A percentile compares a stretch with the other conserved stretches of the same genome.
phyloP scores from a whole-genome alignment of 2,329 filamentous ascomycete genomes.

The Berkeleyomyces rouxiae region DNA sequence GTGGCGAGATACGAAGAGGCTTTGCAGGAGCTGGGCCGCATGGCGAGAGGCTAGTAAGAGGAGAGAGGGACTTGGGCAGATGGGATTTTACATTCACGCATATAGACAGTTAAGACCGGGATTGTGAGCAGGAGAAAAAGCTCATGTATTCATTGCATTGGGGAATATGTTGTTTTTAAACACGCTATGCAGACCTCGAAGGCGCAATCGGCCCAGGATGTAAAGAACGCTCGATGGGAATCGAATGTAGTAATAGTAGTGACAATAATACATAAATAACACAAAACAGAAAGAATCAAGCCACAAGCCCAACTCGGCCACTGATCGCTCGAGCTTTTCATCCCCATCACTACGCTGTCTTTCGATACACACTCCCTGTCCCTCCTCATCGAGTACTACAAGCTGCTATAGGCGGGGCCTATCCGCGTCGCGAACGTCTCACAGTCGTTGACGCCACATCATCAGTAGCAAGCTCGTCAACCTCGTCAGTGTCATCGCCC shows the following conservation, averaged over 20 bases:
- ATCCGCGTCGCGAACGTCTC: slow-evolving; percentile 12
- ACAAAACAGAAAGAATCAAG: background rate
- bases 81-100: background rate
- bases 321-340: too few relatives aligned
- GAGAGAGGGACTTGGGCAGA: background rate
- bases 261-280: background rate
- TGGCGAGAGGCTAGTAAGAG: slow-evolving; percentile 26
- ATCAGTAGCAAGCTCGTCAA: slow-evolving; percentile 31
- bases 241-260: background rate
- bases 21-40: slow-evolving; percentile 43
- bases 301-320: background rate
- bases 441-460: slow-evolving; percentile 15
- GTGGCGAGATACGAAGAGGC: slow-evolving; percentile 36
- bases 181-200: background rate
- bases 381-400: background rate
- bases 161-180: background rate
- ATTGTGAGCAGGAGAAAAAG: background rate
- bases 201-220: background rate
- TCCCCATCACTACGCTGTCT: too few relatives aligned
- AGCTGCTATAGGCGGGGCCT: slow-evolving; percentile 4
- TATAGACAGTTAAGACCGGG: background rate
- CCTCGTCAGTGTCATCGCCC: slow-evolving; percentile 32
- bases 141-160: background rate
- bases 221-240: background rate
- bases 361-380: background rate